These are phyloP conservation scores for Coemansia erecta DNA, from an alignment of 192 early-diverging fungal species.

Conservation along the genomic window DNA sequence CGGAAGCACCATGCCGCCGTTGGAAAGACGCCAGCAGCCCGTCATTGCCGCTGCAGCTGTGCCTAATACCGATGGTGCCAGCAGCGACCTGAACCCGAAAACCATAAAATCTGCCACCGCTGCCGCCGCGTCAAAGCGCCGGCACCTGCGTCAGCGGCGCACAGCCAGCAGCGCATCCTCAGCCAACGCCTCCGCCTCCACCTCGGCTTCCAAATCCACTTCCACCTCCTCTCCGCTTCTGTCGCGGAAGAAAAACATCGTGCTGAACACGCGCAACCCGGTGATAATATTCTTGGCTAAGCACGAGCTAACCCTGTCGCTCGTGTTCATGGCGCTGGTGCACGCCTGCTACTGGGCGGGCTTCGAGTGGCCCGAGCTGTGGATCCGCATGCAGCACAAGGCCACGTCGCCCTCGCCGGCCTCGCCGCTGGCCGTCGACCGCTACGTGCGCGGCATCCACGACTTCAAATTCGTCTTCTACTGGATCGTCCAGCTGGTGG, in stretches of 20 bases:
- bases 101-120: too few relatives aligned
- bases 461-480: slow-evolving; percentile 64
- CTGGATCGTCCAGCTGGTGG: slow-evolving; percentile 67
- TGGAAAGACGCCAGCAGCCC: slow-evolving; percentile 24
- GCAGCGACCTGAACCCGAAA: too few relatives aligned
- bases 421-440: background rate
- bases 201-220: too few relatives aligned
- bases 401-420: background rate
- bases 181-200: too few relatives aligned
- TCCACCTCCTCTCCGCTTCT: slow-evolving; percentile 7
- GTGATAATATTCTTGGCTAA: slow-evolving; percentile 37
- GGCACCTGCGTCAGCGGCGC: slow-evolving; percentile 27
- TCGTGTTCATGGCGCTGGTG: slow-evolving; percentile 18
- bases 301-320: slow-evolving; percentile 30
- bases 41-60: slow-evolving; percentile 10
- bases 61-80: slow-evolving; percentile 5
- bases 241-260: slow-evolving; percentile 16
- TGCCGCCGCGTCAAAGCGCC: slow-evolving; percentile 6
- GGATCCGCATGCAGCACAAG: slow-evolving; percentile 36
- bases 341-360: slow-evolving; percentile 32
- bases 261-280: slow-evolving; percentile 40
- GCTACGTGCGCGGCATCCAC: slow-evolving; percentile 48
- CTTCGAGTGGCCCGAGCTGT: slow-evolving; percentile 30
- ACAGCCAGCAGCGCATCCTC: too few relatives aligned
- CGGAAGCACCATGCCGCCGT: slow-evolving; percentile 20